These are phyloP conservation scores for Myxozyma geophila DNA, from an alignment of 805 yeast species.

Conservation along the genomic window DNA sequence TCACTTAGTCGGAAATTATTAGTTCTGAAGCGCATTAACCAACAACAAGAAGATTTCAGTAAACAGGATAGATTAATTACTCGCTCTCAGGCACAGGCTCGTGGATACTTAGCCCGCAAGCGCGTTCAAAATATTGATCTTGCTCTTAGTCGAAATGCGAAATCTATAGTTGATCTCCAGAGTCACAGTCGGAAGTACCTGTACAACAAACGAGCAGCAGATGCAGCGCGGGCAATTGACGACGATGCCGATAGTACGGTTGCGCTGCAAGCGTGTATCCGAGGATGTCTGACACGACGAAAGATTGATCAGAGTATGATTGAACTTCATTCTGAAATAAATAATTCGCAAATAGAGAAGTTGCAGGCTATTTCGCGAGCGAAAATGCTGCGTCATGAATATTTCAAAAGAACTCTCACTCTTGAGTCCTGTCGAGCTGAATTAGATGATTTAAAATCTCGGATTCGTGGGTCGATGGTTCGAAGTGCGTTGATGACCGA, in stretches of 20 bases:
- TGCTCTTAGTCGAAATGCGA: constrained; percentile 15
- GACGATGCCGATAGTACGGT: constrained; percentile 42
- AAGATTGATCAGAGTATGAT: constrained; percentile 18
- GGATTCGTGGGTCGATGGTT: constrained; percentile 30
- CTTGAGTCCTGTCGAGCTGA: constrained; percentile 11
- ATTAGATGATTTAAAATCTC: constrained; percentile 24
- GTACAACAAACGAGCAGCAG: constrained; percentile 40
- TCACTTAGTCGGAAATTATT: constrained; percentile 16
- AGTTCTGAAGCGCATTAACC: constrained; percentile 33
- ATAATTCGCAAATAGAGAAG: constrained; percentile 36
- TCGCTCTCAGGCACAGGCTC: constrained; percentile 43
- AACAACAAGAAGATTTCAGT: constrained; percentile 44
- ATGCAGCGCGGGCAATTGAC: constrained; percentile 43
- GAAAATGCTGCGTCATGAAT: constrained; percentile 7
- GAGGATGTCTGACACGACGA: constrained; percentile 45
- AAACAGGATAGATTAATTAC: neutral
- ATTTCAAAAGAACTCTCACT: neutral
- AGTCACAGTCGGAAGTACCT: constrained; percentile 46
- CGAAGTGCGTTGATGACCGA: constrained; percentile 16
- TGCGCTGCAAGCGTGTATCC: constrained; percentile 44
- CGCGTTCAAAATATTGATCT: constrained; percentile 12
- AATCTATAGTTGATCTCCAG: constrained; percentile 43
- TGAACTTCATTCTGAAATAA: constrained; percentile 1
- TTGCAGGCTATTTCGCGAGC: constrained; percentile 51
- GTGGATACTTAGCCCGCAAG: constrained; percentile 51